These are phyloP conservation scores for Maudiozyma pseudohumilis DNA, from an alignment of 805 yeast genomes.

Conservation along the genomic window DNA sequence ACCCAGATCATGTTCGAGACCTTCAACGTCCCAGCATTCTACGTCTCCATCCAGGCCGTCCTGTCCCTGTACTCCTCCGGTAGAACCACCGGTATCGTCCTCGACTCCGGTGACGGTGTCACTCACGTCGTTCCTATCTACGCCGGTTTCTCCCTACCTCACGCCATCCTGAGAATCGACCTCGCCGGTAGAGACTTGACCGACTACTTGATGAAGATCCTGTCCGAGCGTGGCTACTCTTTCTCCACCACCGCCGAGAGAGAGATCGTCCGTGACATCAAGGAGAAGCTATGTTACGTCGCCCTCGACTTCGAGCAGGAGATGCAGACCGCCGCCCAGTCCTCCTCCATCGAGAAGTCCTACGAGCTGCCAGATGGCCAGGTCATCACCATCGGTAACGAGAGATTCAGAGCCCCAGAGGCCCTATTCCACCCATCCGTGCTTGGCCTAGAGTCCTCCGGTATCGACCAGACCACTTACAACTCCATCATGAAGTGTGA, in stretches of 20 bases:
- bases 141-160: slow-evolving; percentile 99
- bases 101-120: slow-evolving; percentile 99
- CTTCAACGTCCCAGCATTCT: slow-evolving; percentile 98
- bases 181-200: slow-evolving; percentile 99
- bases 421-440: slow-evolving; percentile 98
- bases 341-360: slow-evolving; percentile 95
- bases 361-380: slow-evolving; percentile 99
- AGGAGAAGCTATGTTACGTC: slow-evolving; percentile 98
- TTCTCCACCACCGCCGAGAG: slow-evolving; percentile 99
- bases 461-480: slow-evolving; percentile 89
- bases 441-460: slow-evolving; percentile 86
- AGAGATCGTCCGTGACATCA: slow-evolving; percentile 82
- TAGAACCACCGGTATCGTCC: slow-evolving; percentile 99
- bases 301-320: slow-evolving; percentile 99
- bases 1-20: slow-evolving; percentile 99
- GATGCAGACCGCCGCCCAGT: slow-evolving; percentile 97
- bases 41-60: slow-evolving; percentile 97
- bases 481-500: slow-evolving; percentile 91
- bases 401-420: slow-evolving; percentile 99
- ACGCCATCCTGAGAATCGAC: slow-evolving; percentile 97
- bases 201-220: slow-evolving; percentile 96
- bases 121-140: slow-evolving; percentile 99
- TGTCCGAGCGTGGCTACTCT: slow-evolving; percentile 97
- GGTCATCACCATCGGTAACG: slow-evolving; percentile 98
- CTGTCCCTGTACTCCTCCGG: slow-evolving; percentile 97